A percentile compares a stretch with the other conserved stretches of the same genome.
Evolutionary conservation across 495 filamentous ascomycete genomes (phyloP).

Genomic region (Staphylotrichum tortipilum): DNA sequence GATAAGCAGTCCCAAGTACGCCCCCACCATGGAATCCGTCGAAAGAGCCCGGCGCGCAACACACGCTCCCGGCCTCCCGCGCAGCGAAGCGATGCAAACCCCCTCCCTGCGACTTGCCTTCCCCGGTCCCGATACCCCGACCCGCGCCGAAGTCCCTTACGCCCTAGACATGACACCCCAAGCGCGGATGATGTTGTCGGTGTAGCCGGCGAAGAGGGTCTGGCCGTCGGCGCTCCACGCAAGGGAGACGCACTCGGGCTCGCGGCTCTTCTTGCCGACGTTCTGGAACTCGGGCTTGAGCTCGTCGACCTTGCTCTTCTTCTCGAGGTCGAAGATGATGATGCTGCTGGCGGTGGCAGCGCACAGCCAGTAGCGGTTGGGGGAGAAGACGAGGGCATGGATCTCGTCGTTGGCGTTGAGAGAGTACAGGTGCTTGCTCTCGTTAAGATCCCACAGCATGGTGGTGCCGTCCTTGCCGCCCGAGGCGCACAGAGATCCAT

Average conservation of each 20-base stretch:
- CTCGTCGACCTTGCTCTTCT: conserved; percentile 99
- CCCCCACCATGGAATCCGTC: conserved; percentile 31
- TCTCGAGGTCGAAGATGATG: conserved; percentile 99
- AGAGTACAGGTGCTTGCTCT: conserved; percentile 99
- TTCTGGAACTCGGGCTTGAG: conserved; percentile 96
- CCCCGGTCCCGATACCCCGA: conserved; percentile 14
- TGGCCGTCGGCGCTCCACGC: conserved; percentile 98
- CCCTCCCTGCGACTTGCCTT: conserved; percentile 9
- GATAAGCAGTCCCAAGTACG: conserved; percentile 32
- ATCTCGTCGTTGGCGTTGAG: conserved; percentile 99
- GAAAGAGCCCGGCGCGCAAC: conserved; percentile 19
- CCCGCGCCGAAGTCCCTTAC: conserved; percentile 29
- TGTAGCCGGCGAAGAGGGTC: conserved; percentile 99
- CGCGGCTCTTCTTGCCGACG: conserved; percentile 96
- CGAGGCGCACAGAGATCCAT: conserved; percentile 97
- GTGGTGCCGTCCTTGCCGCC: conserved; percentile 99
- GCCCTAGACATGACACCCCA: conserved; percentile 91
- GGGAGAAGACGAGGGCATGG: conserved; percentile 99
- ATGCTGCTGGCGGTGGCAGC: conserved; percentile 92
- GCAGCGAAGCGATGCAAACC: conserved; percentile 24
- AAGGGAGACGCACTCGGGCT: conserved; percentile 94
- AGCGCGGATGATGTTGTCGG: conserved; percentile 97
- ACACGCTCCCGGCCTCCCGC: conserved; percentile 12
- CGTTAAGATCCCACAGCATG: conserved; percentile 99
- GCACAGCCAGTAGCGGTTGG: conserved; percentile 99